Evolutionary conservation across 306 rosid genomes (phyloP).

Genomic region (Cajanus cajan): DNA sequence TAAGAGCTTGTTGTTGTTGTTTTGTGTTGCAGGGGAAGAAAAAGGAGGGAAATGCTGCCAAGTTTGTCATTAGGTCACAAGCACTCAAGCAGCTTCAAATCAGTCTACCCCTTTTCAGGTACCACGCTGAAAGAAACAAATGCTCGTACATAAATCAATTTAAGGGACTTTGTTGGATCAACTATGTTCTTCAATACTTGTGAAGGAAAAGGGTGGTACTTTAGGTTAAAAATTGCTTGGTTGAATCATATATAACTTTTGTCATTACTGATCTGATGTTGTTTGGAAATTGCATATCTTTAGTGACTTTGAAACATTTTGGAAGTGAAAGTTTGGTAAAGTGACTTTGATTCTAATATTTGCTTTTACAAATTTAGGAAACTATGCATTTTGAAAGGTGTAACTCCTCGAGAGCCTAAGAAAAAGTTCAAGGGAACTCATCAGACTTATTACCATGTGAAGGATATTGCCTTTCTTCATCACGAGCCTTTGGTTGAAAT

Average conservation of each 20-base stretch:
- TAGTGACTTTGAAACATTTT: no score
- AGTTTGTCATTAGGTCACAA: conserved; percentile 76
- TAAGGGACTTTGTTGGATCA: neutral
- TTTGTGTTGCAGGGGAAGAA: conserved; percentile 72
- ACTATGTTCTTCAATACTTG: neutral
- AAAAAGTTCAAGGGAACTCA: no score
- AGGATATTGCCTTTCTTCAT: no score
- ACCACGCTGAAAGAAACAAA: neutral
- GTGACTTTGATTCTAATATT: no score
- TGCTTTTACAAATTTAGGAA: no score
- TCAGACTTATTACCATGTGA: no score
- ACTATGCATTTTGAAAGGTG: no score
- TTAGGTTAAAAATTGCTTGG: neutral
- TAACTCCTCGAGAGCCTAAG: no score
- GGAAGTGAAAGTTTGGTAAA: no score
- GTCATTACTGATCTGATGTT: neutral
- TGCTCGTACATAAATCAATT: neutral
- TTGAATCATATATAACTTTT: neutral
- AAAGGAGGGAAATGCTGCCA: conserved; percentile 94
- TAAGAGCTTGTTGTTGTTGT: neutral
- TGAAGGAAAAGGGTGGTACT: neutral
- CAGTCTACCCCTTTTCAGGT: conserved; percentile 95
- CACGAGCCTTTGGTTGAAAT: no score
- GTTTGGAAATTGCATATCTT: neutral
- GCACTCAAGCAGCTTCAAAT: conserved; percentile 85